Percentiles rank a stretch among this genome's conserved stretches.
phyloP scores from a whole-genome alignment of 257 asterid genomes.

The Penstemon barbatus region DNA sequence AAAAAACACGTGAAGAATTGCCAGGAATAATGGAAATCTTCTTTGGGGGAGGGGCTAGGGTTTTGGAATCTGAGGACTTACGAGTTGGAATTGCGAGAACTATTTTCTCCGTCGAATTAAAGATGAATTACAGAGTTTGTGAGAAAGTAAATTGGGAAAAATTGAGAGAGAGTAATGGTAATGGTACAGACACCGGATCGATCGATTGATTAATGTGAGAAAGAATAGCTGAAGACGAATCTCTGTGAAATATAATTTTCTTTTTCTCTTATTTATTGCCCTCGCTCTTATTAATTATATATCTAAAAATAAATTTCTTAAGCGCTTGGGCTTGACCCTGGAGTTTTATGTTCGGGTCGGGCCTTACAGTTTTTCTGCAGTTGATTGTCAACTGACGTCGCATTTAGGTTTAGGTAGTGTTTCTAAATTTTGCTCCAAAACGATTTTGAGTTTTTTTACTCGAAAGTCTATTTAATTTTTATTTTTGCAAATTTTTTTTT shows the following conservation, averaged over 20 bases:
- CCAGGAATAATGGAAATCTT: conserved; percentile 14
- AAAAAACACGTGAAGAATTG: conserved; percentile 6
- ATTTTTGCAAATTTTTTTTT: no score
- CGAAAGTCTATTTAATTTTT: no score
- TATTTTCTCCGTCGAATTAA: conserved; percentile 45
- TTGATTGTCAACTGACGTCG: no score
- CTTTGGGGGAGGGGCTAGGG: conserved; percentile 44
- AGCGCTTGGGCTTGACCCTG: no score
- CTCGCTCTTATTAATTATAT: no score
- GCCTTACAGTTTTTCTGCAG: no score
- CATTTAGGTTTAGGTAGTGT: no score
- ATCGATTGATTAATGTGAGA: conserved; percentile 38
- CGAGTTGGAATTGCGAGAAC: conserved; percentile 42
- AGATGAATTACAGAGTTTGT: conserved; percentile 30
- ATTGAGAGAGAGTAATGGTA: conserved; percentile 16
- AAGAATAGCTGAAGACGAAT: conserved; percentile 60
- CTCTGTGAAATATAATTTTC: conserved; percentile 38
- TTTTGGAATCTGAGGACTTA: conserved; percentile 60
- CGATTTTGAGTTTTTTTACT: no score
- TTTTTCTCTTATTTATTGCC: neutral
- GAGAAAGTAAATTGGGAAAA: conserved; percentile 30
- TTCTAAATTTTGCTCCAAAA: no score
- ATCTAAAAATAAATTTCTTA: no score
- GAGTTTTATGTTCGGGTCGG: no score
- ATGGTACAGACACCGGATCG: conserved; percentile 45